These are phyloP conservation scores for Lasiosphaeriaceae sp. DNA, from an alignment of 495 filamentous ascomycete species.

Conservation along the genomic window DNA sequence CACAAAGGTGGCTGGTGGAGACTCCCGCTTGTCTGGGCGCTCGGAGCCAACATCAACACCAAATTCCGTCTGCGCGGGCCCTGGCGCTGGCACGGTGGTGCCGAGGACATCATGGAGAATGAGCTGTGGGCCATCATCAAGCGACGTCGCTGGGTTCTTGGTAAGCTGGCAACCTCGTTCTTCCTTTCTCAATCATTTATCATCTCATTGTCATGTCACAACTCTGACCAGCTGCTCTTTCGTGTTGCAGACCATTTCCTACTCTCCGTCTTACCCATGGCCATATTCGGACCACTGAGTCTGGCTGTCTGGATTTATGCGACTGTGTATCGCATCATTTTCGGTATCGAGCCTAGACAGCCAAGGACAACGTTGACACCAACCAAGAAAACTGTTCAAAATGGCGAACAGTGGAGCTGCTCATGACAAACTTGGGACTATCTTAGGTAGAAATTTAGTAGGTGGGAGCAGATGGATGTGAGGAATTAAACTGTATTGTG, in stretches of 20 bases:
- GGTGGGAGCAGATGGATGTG: too few species aligned
- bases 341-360: constrained; percentile 5
- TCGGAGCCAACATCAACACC: constrained; percentile 38
- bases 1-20: constrained; percentile 32
- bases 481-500: too few species aligned
- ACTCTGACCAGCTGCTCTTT: too few species aligned
- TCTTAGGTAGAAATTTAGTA: too few species aligned
- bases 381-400: too few species aligned
- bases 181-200: too few species aligned
- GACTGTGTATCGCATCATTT: constrained; percentile 5
- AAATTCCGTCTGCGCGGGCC: constrained; percentile 36
- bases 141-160: constrained; percentile 28
- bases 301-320: constrained; percentile 18
- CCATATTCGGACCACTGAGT: constrained; percentile 31
- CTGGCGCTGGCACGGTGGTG: constrained; percentile 33
- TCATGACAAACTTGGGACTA: too few species aligned
- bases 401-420: too few species aligned
- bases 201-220: too few species aligned
- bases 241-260: constrained; percentile 3
- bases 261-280: constrained; percentile 23
- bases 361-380: too few species aligned
- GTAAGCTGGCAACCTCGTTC: constrained; percentile 5
- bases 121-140: constrained; percentile 37
- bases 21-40: constrained; percentile 31
- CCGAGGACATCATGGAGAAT: constrained; percentile 27